phyloP scores from a whole-genome alignment of 371 early-diverging fungal species.

The Haplosporangium sp. region DNA sequence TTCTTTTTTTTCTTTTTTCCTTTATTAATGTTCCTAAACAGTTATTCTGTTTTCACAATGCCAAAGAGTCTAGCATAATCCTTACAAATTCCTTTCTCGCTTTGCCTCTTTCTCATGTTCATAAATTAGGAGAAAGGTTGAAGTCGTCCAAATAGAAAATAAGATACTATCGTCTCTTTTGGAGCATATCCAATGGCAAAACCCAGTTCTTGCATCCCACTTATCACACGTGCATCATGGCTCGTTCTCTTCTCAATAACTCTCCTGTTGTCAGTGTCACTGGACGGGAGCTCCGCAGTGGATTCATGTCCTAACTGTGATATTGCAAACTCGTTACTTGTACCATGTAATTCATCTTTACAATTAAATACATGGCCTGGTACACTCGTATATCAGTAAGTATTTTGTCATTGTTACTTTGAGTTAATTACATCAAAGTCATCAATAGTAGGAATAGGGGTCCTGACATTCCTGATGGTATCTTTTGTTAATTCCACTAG shows the following conservation, averaged over 20 bases:
- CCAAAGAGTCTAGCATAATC: no score
- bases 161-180: not conserved
- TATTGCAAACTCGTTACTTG: conserved; percentile 18
- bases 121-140: not conserved
- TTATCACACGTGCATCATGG: conserved; percentile 4
- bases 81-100: no score
- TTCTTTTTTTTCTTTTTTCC: not conserved
- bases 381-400: conserved; percentile 34
- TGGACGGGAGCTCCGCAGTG: not conserved
- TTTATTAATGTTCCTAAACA: not conserved
- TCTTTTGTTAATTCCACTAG: conserved; percentile 2
- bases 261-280: conserved; percentile 11
- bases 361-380: conserved; percentile 36
- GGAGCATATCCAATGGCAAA: not conserved
- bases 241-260: conserved; percentile 7
- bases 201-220: not conserved
- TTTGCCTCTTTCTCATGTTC: no score
- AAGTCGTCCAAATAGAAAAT: not conserved
- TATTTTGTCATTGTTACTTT: not conserved
- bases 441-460: no score
- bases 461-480: not conserved
- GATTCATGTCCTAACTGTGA: conserved; percentile 32
- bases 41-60: no score
- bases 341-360: conserved; percentile 36
- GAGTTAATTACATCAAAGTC: not conserved